Conservation (phyloP, 129 eudicot genomes). For the Apium graveolens region DNA sequence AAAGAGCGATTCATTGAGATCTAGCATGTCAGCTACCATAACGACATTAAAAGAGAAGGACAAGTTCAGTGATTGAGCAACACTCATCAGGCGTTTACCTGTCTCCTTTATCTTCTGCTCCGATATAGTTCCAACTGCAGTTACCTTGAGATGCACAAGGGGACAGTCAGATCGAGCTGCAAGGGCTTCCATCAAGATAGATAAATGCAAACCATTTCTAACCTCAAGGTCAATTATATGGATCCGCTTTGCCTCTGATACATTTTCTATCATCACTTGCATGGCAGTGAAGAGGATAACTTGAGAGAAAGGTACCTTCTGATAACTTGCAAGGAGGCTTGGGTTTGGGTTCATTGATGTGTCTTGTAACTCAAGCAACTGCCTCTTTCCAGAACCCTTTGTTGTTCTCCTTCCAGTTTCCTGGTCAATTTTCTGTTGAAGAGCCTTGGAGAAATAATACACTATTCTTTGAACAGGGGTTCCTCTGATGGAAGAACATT, state of each 20-base stretch:
- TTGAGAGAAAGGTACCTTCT: constrained; percentile 6
- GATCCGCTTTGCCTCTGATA: constrained; percentile 2
- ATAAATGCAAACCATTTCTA: background rate
- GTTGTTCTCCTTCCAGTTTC: constrained; percentile 5
- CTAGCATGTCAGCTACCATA: constrained; percentile 5
- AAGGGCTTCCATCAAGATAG: constrained; percentile 21
- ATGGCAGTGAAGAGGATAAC: background rate
- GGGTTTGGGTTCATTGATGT: background rate
- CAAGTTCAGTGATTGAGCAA: constrained; percentile 18
- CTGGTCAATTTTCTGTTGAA: background rate
- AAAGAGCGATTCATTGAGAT: background rate
- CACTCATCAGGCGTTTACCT: constrained; percentile 13
- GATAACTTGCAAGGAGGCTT: background rate
- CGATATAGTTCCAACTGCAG: constrained; percentile 16
- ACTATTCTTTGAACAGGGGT: constrained; percentile 7
- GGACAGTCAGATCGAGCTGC: constrained; percentile 6
- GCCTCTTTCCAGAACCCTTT: background rate
- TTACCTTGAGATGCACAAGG: constrained; percentile 16
- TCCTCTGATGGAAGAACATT: background rate
- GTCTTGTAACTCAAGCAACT: background rate
- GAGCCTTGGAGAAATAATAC: constrained; percentile 2
- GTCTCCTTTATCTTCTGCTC: constrained; percentile 4
- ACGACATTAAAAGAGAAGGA: constrained; percentile 17
- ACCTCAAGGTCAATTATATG: constrained; percentile 12
- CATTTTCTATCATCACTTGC: background rate